These are phyloP conservation scores for Lithospermum erythrorhizon DNA, from an alignment of 257 asterid genomes.

Conservation along the genomic window DNA sequence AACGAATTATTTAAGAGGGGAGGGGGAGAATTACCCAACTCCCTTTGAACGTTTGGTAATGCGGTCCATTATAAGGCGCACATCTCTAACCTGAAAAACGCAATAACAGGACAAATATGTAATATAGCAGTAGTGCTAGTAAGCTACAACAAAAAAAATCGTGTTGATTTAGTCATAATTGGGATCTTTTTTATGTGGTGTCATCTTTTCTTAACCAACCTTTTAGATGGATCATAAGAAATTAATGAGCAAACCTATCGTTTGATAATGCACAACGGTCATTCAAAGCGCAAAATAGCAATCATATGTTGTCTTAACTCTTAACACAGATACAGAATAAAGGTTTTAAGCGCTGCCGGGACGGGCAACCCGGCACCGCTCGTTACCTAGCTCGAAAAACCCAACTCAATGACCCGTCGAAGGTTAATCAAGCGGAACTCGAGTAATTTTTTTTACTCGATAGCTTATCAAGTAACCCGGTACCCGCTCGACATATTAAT, in stretches of 20 bases:
- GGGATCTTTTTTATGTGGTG: background rate
- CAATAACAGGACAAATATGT: background rate
- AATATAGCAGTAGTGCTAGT: conserved; percentile 8
- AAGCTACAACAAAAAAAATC: conserved; percentile 6
- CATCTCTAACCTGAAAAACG: conserved; percentile 54
- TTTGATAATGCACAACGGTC: background rate
- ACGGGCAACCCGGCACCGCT: too few species aligned
- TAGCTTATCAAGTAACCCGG: too few species aligned
- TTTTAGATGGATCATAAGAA: background rate
- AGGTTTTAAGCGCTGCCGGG: too few species aligned
- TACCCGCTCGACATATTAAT: too few species aligned
- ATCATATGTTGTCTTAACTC: background rate
- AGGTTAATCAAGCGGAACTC: too few species aligned
- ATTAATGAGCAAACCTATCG: background rate
- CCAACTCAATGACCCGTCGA: too few species aligned
- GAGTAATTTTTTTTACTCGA: too few species aligned
- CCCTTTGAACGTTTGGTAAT: conserved; percentile 67
- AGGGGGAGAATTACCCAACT: conserved; percentile 38
- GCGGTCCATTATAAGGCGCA: conserved; percentile 63
- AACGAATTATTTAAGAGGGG: background rate
- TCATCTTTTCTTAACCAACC: background rate
- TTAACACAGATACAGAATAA: too few species aligned
- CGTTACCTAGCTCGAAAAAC: too few species aligned
- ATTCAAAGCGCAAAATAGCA: background rate
- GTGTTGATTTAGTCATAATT: background rate